Evolutionary conservation across 2,329 filamentous ascomycete genomes (phyloP), one percentile per base, ranked within the genome.

Genomic region (Ophiosphaerella herpotricha): DNA sequence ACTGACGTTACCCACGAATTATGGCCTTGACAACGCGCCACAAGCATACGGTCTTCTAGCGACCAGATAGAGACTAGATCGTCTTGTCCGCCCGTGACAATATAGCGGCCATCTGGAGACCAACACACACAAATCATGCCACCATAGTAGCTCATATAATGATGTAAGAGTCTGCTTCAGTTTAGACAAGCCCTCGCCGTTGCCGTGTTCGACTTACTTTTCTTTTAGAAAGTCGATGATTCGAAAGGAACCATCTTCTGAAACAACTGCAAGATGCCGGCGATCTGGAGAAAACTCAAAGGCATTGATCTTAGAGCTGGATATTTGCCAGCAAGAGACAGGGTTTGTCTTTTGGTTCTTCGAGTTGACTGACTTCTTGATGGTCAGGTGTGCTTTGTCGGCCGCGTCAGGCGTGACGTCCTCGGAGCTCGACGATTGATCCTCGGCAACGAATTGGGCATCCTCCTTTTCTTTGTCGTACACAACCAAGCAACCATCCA

Each of bases 391-490:
- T 53, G 69, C 63, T 39, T 64, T 70, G 35, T 63, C 66, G 33
- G 68, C 70, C 35, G 67, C 69, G 16, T 75, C 70, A 14, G 40
- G 51, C 41, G 61, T 65, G 13, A 60, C 58, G n/a, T 62, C 54
- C 18, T 70, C 68, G 3, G 53, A 49, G 7, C 61, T 44, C 7
- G 60, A 45, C 23, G 58, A 45, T 41, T 60, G 57, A 8, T 88
- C 82, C 68, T 96, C 91, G 0, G 88, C 82, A 3, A 84, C 80
- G 64, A 96, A 94, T 1, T 85, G 80, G 0, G 87, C 86, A 69
- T 97, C 92, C 57, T 97, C 92, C 70, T 94, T 96, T 68, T 97
- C 92, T 75, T 97, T 99, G 74, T 99, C 94, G 63, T 97, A 99
- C 1, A 97, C 91, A 2, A 99, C 83, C 38, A 99, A 74, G 2